phyloP scores from a whole-genome alignment of 805 yeast species.

The Suhomyces pyralidae region DNA sequence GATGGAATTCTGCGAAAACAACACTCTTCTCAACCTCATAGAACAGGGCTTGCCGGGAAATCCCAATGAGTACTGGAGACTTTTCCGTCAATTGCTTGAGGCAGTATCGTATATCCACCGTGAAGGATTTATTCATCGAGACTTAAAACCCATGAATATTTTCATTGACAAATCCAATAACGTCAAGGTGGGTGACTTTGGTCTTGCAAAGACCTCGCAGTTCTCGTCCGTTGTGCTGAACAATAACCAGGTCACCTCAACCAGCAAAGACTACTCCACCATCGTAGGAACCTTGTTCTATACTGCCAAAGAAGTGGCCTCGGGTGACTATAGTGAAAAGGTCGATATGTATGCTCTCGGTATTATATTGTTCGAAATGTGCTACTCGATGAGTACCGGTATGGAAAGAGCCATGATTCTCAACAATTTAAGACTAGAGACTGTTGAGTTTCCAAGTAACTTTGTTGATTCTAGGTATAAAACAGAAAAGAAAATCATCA shows the following conservation, averaged over 20 bases:
- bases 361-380: conserved; percentile 93
- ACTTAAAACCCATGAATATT: conserved; percentile 91
- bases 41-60: conserved; percentile 65
- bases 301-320: conserved; percentile 83
- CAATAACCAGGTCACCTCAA: conserved; percentile 36
- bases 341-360: conserved; percentile 97
- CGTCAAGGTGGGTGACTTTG: conserved; percentile 95
- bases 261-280: conserved; percentile 74
- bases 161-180: conserved; percentile 88
- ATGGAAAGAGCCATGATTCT: conserved; percentile 87
- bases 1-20: conserved; percentile 98
- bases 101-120: conserved; percentile 89
- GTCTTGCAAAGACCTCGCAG: conserved; percentile 88
- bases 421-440: conserved; percentile 55
- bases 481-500: conserved; percentile 66
- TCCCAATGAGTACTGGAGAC: conserved; percentile 83
- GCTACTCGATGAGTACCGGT: conserved; percentile 76
- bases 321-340: conserved; percentile 84
- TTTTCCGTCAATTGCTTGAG: conserved; percentile 82
- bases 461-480: conserved; percentile 51
- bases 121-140: conserved; percentile 93
- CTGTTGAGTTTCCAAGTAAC: conserved; percentile 67
- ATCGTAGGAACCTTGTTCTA: conserved; percentile 93
- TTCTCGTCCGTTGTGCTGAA: conserved; percentile 34
- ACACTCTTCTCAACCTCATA: conserved; percentile 80